Base-by-base conservation (phyloP, 768 basidiomycete genomes). In the Boletus patriciae region DNA sequence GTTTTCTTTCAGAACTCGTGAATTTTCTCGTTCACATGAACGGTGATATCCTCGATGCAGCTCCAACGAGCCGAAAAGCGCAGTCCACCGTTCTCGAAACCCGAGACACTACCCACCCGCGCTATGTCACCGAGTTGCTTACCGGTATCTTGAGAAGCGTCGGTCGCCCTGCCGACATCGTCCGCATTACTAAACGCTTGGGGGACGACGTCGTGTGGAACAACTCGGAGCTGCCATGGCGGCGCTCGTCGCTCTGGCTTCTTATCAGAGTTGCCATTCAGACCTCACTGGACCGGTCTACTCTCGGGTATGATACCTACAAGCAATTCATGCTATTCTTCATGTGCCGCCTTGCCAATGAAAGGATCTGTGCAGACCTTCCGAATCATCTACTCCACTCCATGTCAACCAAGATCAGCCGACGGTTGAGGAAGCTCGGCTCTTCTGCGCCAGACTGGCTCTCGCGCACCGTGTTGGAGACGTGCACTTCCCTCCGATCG, bases 211-310 rank as follows among this genome's bases (percentile, higher is more conserved):
- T 81, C 3, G 67, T 78, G 3, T 79, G 79, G 77, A 40, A 70
- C 5, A 53, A 69, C 21, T 67, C 76, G 2, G 51, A 59, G 29
- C 66, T 72, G 13, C 52, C 83, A 71, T 84, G 82, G 82, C 68
- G 83, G 27, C 72, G 82, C 23, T 79, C 80, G 10, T 67, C 79
- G 1, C 67, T 80, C 12, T 84, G 82, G 81, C 74, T 82, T 5
- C 62, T 80, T 12, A 64, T 80, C 31, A 77, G 81, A 10, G 77
- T 83, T 5, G 71, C 73, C 1, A 59, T 80, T 25, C 80, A 81
- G 61, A 77, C 72, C 0, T 70, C 75, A 0, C 63, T 75, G 23
- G 58, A 50, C 21, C 62, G 56, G 37, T 61, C 62, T 45, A 41
- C 23, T 33, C n/a, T 50, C 6, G 64, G 61, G 4, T 45, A 27